Evolutionary conservation across 139 green algal genomes (phyloP).

Genomic region (Diplosphaera chodatii): DNA sequence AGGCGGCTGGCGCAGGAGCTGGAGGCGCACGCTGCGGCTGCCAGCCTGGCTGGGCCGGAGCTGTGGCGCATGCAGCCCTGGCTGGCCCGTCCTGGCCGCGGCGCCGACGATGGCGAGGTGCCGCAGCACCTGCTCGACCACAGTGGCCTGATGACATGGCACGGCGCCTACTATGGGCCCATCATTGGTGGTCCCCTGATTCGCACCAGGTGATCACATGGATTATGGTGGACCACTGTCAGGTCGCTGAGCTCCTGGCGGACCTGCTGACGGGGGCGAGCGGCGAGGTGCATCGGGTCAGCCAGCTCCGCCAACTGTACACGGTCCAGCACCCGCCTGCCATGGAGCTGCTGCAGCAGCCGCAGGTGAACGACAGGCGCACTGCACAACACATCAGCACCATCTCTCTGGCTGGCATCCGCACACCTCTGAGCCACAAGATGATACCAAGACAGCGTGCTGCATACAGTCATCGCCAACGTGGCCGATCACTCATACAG

Average conservation of each 20-base stretch:
- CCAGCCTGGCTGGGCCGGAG: constrained; percentile 1
- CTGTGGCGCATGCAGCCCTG: constrained; percentile 35
- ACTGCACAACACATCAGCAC: background rate
- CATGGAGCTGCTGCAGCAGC: constrained; percentile 31
- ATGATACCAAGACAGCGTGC: too few species aligned
- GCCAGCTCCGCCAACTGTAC: constrained; percentile 27
- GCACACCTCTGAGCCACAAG: too few species aligned
- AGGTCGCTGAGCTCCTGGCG: constrained; percentile 7
- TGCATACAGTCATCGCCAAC: too few species aligned
- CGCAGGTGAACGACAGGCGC: background rate
- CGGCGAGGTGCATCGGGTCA: constrained; percentile 11
- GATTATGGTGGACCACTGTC: background rate
- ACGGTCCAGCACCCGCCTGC: constrained; percentile 7
- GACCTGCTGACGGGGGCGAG: constrained; percentile 12
- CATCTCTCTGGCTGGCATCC: too few species aligned
- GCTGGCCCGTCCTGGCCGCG: background rate
- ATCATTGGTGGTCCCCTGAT: too few species aligned
- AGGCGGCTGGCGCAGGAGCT: constrained; percentile 45
- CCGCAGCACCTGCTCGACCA: background rate
- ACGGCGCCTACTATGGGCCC: too few species aligned
- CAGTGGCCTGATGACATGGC: too few species aligned
- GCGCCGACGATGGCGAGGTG: constrained; percentile 3
- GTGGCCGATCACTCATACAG: too few species aligned
- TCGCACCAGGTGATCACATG: too few species aligned
- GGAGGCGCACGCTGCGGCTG: constrained; percentile 29